Conservation (phyloP, 140 eudicot genomes). For the Ambrosia hybrid region DNA sequence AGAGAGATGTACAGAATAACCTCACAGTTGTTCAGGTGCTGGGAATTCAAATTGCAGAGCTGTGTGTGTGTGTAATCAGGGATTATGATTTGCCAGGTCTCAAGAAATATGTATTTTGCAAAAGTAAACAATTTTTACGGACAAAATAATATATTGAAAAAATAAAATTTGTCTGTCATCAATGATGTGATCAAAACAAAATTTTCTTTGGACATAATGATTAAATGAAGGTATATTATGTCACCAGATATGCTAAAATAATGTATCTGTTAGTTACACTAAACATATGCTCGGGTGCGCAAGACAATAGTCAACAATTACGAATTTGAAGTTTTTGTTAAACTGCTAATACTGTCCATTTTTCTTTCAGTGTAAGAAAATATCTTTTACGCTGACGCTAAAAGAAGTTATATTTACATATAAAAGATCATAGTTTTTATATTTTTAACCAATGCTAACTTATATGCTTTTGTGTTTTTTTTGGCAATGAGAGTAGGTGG, state of each 20-base stretch:
- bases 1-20: slow-evolving; percentile 62
- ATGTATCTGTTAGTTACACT: not conserved
- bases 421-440: not conserved
- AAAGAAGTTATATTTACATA: not conserved
- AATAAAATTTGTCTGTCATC: not conserved
- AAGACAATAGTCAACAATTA: not conserved
- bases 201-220: not conserved
- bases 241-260: not conserved
- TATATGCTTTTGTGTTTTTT: slow-evolving; percentile 6
- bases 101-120: slow-evolving; percentile 6
- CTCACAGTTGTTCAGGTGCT: slow-evolving; percentile 78
- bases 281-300: not conserved
- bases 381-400: not conserved
- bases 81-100: not conserved
- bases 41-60: slow-evolving; percentile 7
- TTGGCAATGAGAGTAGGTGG: slow-evolving; percentile 58
- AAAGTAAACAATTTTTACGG: not conserved
- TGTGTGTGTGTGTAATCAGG: slow-evolving; percentile 13
- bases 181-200: not conserved
- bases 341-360: too few species aligned
- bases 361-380: too few species aligned
- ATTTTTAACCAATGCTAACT: not conserved
- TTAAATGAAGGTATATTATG: not conserved
- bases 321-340: too few species aligned
- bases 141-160: not conserved